Conservation (phyloP, 108 stramenopile genomes). For the Pseudonitzschia delicatissima region DNA sequence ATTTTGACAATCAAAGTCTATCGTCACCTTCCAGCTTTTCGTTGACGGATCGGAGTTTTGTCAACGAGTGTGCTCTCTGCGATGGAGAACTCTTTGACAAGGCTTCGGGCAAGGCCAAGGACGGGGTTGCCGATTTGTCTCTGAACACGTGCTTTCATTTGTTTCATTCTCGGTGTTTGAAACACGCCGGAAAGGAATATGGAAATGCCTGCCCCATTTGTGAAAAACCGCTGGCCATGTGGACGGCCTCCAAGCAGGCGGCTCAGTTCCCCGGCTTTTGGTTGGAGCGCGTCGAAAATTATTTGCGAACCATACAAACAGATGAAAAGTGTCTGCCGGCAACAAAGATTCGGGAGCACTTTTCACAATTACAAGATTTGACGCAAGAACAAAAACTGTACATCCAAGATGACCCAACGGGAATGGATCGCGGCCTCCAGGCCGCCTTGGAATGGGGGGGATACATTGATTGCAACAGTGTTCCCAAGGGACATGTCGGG, state of each 20-base stretch:
- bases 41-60: conserved; percentile 19
- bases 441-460: conserved; percentile 31
- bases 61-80: conserved; percentile 29
- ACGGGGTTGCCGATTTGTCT: conserved; percentile 25
- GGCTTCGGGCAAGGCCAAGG: conserved; percentile 11
- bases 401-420: conserved; percentile 35
- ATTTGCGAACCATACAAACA: not conserved
- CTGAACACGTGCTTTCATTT: conserved; percentile 27
- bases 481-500: conserved; percentile 20
- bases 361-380: not conserved
- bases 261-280: conserved; percentile 35
- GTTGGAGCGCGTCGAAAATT: conserved; percentile 25
- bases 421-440: conserved; percentile 25
- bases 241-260: conserved; percentile 28
- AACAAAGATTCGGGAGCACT: conserved; percentile 17
- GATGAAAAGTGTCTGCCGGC: conserved; percentile 5
- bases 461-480: conserved; percentile 25
- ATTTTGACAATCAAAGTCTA: not conserved
- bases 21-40: not conserved
- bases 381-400: conserved; percentile 27
- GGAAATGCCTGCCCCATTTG: conserved; percentile 21
- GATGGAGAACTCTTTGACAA: conserved; percentile 24
- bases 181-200: conserved; percentile 11
- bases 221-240: conserved; percentile 25
- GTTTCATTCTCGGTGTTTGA: conserved; percentile 33